Conservation (phyloP, 345 rosid genomes). For the Citrus sinensis region DVS_A1.0 CM039165.1:38795001-38795500, state of each 20-base stretch:
- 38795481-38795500: conserved; percentile 48
- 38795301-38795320: neutral
- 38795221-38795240: neutral
- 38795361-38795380: conserved; percentile 34
- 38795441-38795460: conserved; percentile 73
- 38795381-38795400: conserved; percentile 78
- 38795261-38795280: neutral
- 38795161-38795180: conserved; percentile 72
- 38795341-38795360: neutral
- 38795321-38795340: conserved; percentile 1
- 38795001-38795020: conserved; percentile 21
- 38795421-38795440: conserved; percentile 86
- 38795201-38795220: conserved; percentile 86
- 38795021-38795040: conserved; percentile 71
- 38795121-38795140: conserved; percentile 89
- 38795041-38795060: conserved; percentile 65
- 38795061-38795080: conserved; percentile 83
- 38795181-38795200: conserved; percentile 97
- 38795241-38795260: neutral
- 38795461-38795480: conserved; percentile 72
- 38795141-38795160: conserved; percentile 81
- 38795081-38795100: conserved; percentile 78
- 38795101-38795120: conserved; percentile 80
- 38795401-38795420: conserved; percentile 91
- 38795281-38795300: neutral